Evolutionary conservation across 2,329 filamentous ascomycete species (phyloP), one percentile per base, ranked within the genome.

Genomic region (Fusarium austroafricanum): DNA sequence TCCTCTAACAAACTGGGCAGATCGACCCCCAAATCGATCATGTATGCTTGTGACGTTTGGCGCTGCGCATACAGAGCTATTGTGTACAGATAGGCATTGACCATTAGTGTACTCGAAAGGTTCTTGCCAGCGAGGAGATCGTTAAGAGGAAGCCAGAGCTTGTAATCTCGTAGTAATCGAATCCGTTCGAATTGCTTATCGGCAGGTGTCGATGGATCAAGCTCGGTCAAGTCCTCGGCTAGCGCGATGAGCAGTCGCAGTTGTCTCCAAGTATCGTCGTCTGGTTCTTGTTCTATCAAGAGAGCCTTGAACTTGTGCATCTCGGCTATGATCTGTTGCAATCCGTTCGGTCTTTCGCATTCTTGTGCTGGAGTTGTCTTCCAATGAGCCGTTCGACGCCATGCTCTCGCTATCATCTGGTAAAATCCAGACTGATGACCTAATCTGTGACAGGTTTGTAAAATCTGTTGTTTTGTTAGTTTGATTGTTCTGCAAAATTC

Each of bases 101-200:
- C 38, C 62, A 66, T 62, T n/a, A 66, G n/a, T 12, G 63, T 49
- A 7, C 51, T 61, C 6, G 63, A 31, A 5, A 66, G 11, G 10
- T 66, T 56, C 20, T 43, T 62, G 8, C 56, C 62, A 6, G 62
- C 39, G 9, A 66, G 29, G 4, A 66, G 28, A 4, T 55, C 50
- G 11, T 67, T 67, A 1, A 57, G 37, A 5, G 63, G 63, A 18
- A 66, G 31, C 63, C 63, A 66, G 5, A 66, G 37, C 17, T 49
- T 55, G 14, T 62, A 62, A 6, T 67, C 62, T 47, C 62, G 56
- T 8, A 66, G 17, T 2, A 49, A 10, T 1, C 55, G 42, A 3
- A 53, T 45, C 1, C 45, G 45, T 38, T 67, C 62, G 10, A 66
- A 66, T 18, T 66, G 62, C 2, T 67, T 61, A 3, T 40, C 40